Percentiles rank a stretch among this genome's conserved stretches.
Conservation (phyloP, 257 asterid genomes). For the Petrea volubilis region DNA sequence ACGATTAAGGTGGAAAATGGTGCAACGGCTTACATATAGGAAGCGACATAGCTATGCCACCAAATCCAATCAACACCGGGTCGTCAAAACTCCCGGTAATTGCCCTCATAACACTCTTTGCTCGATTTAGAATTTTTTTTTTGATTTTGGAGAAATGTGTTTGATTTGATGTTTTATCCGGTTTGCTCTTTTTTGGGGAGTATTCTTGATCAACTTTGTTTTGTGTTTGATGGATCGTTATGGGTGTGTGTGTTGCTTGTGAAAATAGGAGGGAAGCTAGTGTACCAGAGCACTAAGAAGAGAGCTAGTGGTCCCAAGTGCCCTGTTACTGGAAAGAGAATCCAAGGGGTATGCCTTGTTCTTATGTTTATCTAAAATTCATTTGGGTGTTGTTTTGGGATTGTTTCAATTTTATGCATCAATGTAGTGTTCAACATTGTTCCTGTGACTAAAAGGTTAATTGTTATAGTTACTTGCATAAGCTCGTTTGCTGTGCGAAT, state of each 20-base stretch:
- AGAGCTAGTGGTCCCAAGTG: slow-evolving; percentile 83
- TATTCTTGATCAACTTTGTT: background rate
- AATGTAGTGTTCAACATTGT: background rate
- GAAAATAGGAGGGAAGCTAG: slow-evolving; percentile 68
- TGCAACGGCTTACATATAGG: slow-evolving; percentile 72
- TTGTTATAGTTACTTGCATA: background rate
- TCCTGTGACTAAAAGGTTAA: background rate
- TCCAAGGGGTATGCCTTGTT: slow-evolving; percentile 61
- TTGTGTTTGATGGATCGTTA: background rate
- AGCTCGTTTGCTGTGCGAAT: background rate
- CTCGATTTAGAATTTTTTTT: background rate
- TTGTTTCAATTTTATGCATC: background rate
- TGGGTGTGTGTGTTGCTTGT: background rate
- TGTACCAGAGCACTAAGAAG: slow-evolving; percentile 76
- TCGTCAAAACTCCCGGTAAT: slow-evolving; percentile 87
- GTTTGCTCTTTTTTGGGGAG: background rate
- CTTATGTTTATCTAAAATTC: background rate
- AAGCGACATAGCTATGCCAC: slow-evolving; percentile 88
- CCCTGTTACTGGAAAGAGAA: slow-evolving; percentile 85
- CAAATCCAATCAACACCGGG: slow-evolving; percentile 75
- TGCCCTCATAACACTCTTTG: background rate
- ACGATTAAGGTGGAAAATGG: slow-evolving; percentile 44
- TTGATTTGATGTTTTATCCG: background rate
- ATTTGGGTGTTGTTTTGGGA: background rate
- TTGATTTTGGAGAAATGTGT: background rate